A percentile compares a stretch with the other conserved stretches of the same genome.
phyloP scores from a whole-genome alignment of 345 rosid species.

The Hibiscus syriacus region DNA sequence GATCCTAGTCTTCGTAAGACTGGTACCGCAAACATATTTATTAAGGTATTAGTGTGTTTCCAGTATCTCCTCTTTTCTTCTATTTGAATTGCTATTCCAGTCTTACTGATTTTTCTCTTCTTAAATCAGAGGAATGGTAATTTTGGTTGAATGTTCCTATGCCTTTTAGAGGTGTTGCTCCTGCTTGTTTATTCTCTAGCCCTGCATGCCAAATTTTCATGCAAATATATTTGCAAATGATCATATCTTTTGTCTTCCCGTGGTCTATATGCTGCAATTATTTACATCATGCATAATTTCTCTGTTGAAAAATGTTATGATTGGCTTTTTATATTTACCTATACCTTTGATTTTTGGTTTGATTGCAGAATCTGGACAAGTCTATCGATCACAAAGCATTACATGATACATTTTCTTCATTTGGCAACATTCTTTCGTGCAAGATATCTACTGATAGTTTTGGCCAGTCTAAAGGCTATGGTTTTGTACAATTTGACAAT shows the following conservation, averaged over 20 bases:
- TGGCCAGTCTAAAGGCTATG: slow-evolving; percentile 93
- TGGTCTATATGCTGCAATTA: neutral
- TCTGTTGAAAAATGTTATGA: neutral
- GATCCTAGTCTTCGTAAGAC: slow-evolving; percentile 85
- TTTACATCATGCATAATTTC: neutral
- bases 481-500: slow-evolving; percentile 80
- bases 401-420: slow-evolving; percentile 77
- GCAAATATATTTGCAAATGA: neutral
- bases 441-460: slow-evolving; percentile 71
- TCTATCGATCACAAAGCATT: slow-evolving; percentile 84
- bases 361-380: slow-evolving; percentile 72
- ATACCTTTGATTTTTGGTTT: neutral
- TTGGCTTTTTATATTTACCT: neutral
- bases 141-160: neutral
- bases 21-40: slow-evolving; percentile 87
- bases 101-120: neutral
- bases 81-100: neutral
- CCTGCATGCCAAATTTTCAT: neutral
- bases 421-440: slow-evolving; percentile 84
- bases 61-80: neutral
- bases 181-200: neutral
- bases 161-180: neutral
- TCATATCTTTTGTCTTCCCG: neutral
- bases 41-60: slow-evolving; percentile 41
- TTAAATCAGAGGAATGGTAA: neutral